These are phyloP conservation scores for Mycena venus DNA, from an alignment of 768 basidiomycete species.

Conservation along the genomic window DNA sequence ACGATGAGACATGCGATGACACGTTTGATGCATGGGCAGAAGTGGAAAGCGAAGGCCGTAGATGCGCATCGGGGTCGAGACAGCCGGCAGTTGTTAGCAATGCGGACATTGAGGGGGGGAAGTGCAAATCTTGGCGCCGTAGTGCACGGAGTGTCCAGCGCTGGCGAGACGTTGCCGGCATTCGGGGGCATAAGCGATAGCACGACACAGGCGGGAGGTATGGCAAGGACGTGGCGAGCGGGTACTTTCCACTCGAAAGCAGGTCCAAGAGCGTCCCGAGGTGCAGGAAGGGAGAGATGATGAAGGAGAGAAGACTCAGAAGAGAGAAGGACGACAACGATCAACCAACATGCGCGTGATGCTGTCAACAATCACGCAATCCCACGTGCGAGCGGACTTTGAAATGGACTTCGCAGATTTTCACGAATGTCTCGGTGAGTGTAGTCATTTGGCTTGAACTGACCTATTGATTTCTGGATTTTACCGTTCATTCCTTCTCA, in stretches of 20 bases:
- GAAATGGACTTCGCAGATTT: background rate
- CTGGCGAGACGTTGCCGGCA: background rate
- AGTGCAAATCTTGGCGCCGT: background rate
- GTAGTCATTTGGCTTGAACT: background rate
- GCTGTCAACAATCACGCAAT: too few relatives aligned
- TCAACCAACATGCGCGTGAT: too few relatives aligned
- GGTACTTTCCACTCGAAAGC: background rate
- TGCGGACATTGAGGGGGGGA: background rate
- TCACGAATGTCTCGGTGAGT: background rate
- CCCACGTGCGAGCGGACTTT: too few relatives aligned
- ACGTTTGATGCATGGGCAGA: background rate
- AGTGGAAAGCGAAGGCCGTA: background rate
- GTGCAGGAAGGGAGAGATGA: background rate
- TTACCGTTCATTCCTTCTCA: background rate
- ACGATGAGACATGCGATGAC: background rate
- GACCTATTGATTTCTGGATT: background rate
- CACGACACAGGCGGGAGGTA: background rate
- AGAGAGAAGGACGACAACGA: too few relatives aligned
- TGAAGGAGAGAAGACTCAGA: background rate
- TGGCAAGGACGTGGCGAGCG: background rate
- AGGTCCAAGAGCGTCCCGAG: background rate
- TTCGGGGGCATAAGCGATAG: background rate
- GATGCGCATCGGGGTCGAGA: background rate
- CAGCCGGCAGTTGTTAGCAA: background rate
- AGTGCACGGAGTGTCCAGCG: background rate